phyloP scores from a whole-genome alignment of 1,284 basidiomycete genomes.

The Sanghuangporus sanghuang region DNA sequence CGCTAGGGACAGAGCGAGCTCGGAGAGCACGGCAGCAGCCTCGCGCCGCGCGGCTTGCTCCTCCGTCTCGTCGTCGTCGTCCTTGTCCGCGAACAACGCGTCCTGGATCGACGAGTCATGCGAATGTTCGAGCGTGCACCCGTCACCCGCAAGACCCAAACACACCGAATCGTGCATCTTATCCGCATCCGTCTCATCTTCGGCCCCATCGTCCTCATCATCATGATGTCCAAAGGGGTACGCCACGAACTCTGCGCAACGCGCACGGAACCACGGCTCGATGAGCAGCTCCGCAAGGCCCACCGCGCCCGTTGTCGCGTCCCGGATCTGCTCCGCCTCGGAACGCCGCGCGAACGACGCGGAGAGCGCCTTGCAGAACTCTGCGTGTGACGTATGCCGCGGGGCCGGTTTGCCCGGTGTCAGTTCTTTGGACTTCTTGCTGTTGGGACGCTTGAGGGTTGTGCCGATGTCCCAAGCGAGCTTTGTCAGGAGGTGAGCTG shows the following conservation, averaged over 20 bases:
- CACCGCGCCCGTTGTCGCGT: constrained; percentile 61
- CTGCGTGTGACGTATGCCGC: constrained; percentile 54
- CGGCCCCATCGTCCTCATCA: background rate
- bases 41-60: constrained; percentile 3
- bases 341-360: constrained; percentile 46
- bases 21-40: constrained; percentile 5
- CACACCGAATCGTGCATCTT: constrained; percentile 1
- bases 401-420: constrained; percentile 28
- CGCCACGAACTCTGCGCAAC: constrained; percentile 4
- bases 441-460: constrained; percentile 4
- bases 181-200: constrained; percentile 5
- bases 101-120: background rate
- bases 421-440: background rate
- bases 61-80: constrained; percentile 2
- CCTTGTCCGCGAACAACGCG: background rate
- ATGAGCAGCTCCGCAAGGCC: constrained; percentile 60
- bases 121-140: constrained; percentile 9
- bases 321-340: constrained; percentile 41
- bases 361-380: constrained; percentile 66
- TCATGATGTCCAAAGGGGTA: constrained; percentile 9
- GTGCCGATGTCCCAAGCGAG: constrained; percentile 47
- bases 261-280: constrained; percentile 55
- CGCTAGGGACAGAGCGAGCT: constrained; percentile 8
- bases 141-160: constrained; percentile 13
- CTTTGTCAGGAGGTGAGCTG: constrained; percentile 32